Evolutionary conservation across 2,329 filamentous ascomycete species (phyloP), one percentile per base, ranked within the genome.

Genomic region (Fusarium sambucinum): DNA sequence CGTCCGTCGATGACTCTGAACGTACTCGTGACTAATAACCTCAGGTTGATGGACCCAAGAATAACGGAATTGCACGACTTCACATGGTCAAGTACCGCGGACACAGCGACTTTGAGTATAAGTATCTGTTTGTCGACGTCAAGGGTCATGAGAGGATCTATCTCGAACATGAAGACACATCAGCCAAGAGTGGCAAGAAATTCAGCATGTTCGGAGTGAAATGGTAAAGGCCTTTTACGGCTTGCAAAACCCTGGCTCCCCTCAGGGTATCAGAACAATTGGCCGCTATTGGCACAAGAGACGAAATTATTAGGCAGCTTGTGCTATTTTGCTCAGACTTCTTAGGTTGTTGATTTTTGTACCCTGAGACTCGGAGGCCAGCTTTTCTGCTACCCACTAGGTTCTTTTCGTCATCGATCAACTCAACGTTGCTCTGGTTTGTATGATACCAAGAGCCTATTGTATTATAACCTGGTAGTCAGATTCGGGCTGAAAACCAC

Each of bases 61-160:
- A 90, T 55, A 86, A 86, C 27, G 95, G 94, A 16, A 84, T 90
- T 1, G 94, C 93, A 9, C 85, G 89, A 69, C 81, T 97, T 55
- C 93, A 97, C 77, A 88, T 97, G 86, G 85, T 90, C 46, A 93
- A 89, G 78, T 83, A 83, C 35, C 83, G 86, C 3, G 88, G 88
- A 32, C 85, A 89, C 37, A 80, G 84, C 51, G 89, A 93, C 40
- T 94, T 89, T 76, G 86, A 92, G 72, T 97, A 97, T 80, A 88
- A 90, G 75, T 89, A 93, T 75, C 83, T 98, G 41, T 92, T 89
- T 53, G 77, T 98, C 46, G 94, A 97, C 77, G 87, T 97, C 27
- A 90, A 87, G 71, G 93, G 92, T 1, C 86, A 90, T 50, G 82
- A 85, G 55, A 82, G 89, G 60, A 84, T 92, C 53, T 91, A 89